Evolutionary conservation across 1,139 yeast species (phyloP), one percentile per base, ranked within the genome.

Genomic region (Arxiozyma heterogenica): DNA sequence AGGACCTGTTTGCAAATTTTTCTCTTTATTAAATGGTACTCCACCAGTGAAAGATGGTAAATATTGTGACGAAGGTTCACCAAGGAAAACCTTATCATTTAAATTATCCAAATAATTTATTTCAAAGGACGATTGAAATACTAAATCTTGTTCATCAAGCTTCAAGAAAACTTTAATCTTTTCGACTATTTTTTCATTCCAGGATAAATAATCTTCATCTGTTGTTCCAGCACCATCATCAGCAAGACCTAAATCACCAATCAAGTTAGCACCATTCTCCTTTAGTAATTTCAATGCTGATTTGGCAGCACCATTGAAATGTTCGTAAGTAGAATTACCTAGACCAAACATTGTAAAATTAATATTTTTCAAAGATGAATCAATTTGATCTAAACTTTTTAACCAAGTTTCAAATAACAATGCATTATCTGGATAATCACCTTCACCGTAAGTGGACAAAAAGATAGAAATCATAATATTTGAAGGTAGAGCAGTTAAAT

Each of bases 391-490:
- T 22, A 70, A 67, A 38, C 65, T 65, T 22, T 78, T 79, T 62
- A 85, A 73, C 67, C 75, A 83, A 53, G 81, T 82, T 57, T 73
- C 77, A 68, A 93, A 89, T 51, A 83, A 84, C 49, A 81, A 80
- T 18, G 98, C 94, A 63, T 87, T 87, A 70, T 93, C 98, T 25
- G 98, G 93, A 60, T 96, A 96, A 68, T 93, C 98, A 66, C 98
- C 98, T 73, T 93, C 98, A 63, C 98, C 98, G 65, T 93, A 93
- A 12, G 97, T 90, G 44, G 98, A 95, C 74, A 89, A 75, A 64
- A 93, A 78, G 67, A 91, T 84, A 51, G 87, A 81, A 20, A 84
- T 81, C 51, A 79, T 71, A 21, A 61, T 55, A 57, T 80, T 80
- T 21, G 74, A 72, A 34, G 78, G 78, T 57, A 86, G 75, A 55